Evolutionary conservation across 768 basidiomycete species (phyloP), one percentile per base, ranked within the genome.

Genomic region (Dioszegia hungarica): DNA sequence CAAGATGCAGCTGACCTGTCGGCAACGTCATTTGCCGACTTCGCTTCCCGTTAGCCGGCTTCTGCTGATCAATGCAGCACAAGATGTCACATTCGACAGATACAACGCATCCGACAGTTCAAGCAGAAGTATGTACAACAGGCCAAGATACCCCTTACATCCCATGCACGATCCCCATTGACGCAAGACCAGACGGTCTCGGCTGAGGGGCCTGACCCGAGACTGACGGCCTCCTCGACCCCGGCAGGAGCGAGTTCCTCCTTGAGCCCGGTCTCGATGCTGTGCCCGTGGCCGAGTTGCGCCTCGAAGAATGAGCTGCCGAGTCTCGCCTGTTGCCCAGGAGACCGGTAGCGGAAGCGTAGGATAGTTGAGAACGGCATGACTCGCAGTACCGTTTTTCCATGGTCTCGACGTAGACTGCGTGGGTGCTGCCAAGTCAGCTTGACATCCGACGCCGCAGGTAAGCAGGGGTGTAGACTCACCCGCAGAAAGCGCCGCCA

Each of bases 401-500:
- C 44, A 71, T 61, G 8, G 43, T 51, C 43, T 71, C 69, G 41
- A 71, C 69, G 48, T 67, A 57, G 5, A 67, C 44, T 5, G 66
- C 66, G 54, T 71, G 69, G 2, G 69, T 66, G 14, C 49, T 49
- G 17, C 11, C 22, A 33, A 22, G 56, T 15, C 40, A 51, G 22
- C 14, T 5, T 39, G 9, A 14, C 19, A 0, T n/a, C n/a, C n/a
- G n/a, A n/a, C n/a, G n/a, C n/a, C n/a, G 24, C 5, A 22, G 14
- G n/a, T 27, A 34, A 39, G 40, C 22, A 3, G 20, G 59, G 61
- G 52, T n/a, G 8, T 20, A 4, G 47, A 49, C 47, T 15, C 24
- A 49, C 47, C 66, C 65, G 70, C 74, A 75, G 54, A 72, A 75
- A 1, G 61, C 56, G 17, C 74, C 74, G 12, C 72, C 74, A 50